Evolutionary conservation across 2,329 filamentous ascomycete species (phyloP).

Genomic region (Fusarium zealandicum): DNA sequence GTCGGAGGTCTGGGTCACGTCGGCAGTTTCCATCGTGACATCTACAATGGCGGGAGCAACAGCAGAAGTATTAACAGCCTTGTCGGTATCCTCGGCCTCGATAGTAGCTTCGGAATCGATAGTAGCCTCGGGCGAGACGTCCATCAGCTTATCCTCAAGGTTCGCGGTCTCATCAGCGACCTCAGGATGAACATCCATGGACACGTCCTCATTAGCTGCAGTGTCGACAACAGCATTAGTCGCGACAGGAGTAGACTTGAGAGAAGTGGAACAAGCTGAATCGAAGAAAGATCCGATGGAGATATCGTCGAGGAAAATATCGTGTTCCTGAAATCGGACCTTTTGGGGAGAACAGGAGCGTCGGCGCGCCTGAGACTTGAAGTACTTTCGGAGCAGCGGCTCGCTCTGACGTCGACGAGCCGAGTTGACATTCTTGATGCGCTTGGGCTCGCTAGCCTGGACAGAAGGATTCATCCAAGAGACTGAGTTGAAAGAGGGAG

Average conservation of each 20-base stretch:
- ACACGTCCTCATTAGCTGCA: not conserved
- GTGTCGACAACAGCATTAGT: not conserved
- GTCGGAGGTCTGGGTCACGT: not conserved
- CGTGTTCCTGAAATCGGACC: conserved; percentile 30
- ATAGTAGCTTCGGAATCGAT: too few species aligned
- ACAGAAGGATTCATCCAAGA: conserved; percentile 40
- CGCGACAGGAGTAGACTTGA: not conserved
- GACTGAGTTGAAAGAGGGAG: conserved; percentile 40
- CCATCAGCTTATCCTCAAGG: not conserved
- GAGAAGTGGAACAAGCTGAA: not conserved
- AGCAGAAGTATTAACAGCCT: not conserved
- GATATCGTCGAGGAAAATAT: conserved; percentile 24
- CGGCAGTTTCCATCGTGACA: not conserved
- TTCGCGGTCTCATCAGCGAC: not conserved
- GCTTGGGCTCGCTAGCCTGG: conserved; percentile 29
- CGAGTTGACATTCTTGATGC: conserved; percentile 35
- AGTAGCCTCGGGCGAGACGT: too few species aligned
- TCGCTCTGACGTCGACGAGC: conserved; percentile 46
- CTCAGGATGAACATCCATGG: not conserved
- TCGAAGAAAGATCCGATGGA: conserved; percentile 18
- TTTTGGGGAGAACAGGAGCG: conserved; percentile 43
- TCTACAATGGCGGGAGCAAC: too few species aligned
- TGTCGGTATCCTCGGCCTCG: too few species aligned
- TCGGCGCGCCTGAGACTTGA: conserved; percentile 37
- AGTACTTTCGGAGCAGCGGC: conserved; percentile 42